phyloP scores from a whole-genome alignment of 2,329 filamentous ascomycete genomes.

The Microcyclospora tardicrescens region DNA sequence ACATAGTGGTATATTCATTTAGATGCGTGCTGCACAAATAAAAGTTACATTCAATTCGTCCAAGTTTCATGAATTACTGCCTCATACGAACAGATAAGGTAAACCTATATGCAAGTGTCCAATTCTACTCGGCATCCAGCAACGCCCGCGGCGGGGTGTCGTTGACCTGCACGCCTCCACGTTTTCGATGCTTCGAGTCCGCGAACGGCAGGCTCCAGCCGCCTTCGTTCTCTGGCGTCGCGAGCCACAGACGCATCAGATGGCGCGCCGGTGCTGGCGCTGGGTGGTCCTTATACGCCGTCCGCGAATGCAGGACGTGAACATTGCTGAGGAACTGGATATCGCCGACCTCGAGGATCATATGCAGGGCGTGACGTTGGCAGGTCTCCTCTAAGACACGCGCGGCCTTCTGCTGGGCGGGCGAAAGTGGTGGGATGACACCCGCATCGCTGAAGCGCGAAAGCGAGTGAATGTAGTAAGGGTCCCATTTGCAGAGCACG shows the following conservation, averaged over 20 bases:
- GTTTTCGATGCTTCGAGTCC: constrained; percentile 72
- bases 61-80: too few species aligned
- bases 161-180: constrained; percentile 79
- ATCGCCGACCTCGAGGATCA: constrained; percentile 75
- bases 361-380: constrained; percentile 60
- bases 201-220: constrained; percentile 77
- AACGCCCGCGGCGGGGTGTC: constrained; percentile 62
- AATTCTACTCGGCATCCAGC: constrained; percentile 59
- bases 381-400: constrained; percentile 64
- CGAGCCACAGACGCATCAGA: constrained; percentile 72
- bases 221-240: constrained; percentile 67
- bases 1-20: too few species aligned
- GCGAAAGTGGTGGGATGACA: constrained; percentile 57
- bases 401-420: constrained; percentile 55
- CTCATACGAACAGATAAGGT: too few species aligned
- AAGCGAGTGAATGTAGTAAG: constrained; percentile 71
- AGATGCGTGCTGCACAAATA: too few species aligned
- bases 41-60: too few species aligned
- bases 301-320: constrained; percentile 70
- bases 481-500: constrained; percentile 79
- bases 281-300: constrained; percentile 60
- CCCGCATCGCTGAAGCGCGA: constrained; percentile 60
- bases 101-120: too few species aligned
- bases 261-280: constrained; percentile 61
- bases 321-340: constrained; percentile 77